Evolutionary conservation across 2,329 filamentous ascomycete species (phyloP), one percentile per base, ranked within the genome.

Genomic region (Gremmenia infestans): DNA sequence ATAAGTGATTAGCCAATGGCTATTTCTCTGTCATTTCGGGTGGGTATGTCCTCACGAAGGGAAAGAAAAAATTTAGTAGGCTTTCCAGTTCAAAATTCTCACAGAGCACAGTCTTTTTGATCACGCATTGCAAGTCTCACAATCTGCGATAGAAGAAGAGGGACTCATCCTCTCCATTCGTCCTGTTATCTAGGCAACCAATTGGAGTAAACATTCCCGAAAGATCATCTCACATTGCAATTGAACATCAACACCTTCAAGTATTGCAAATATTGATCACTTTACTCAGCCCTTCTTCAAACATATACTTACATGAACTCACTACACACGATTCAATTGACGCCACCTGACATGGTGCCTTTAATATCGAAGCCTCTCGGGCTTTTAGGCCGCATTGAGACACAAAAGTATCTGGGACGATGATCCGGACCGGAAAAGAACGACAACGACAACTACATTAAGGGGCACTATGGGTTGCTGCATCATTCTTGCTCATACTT

Each of bases 401-500:
- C 22, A 28, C 25, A 5, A 8, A 22, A 37, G n/a, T 6, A 58
- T 45, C 17, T 54, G 48, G 48, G 35, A 49, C 9, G 32, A 36
- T 22, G 28, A 25, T 7, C 32, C 8, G n/a, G 48, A 54, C 6
- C 42, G 48, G 42, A 23, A 42, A 40, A 58, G 42, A 19, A 19
- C 19, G 19, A 22, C 2, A 22, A 58, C 52, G 4, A 48, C 25
- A 22, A 46, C 43, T 4, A 40, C 52, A 3, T 36, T 48, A 19
- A 42, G 28, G 35, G 39, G 43, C 2, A 52, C 52, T 8, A 54
- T 58, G 45, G 48, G 8, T 57, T 17, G 35, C 39, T n/a, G 46
- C 47, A 35, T 47, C 47, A 32, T n/a, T 49, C 12, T 6, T 52
- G 4, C 46, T 52, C 25, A 53, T 50, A 17, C 11, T 50, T 15